Conservation (phyloP, 768 basidiomycete genomes). For the Ramaria sp. region DNA sequence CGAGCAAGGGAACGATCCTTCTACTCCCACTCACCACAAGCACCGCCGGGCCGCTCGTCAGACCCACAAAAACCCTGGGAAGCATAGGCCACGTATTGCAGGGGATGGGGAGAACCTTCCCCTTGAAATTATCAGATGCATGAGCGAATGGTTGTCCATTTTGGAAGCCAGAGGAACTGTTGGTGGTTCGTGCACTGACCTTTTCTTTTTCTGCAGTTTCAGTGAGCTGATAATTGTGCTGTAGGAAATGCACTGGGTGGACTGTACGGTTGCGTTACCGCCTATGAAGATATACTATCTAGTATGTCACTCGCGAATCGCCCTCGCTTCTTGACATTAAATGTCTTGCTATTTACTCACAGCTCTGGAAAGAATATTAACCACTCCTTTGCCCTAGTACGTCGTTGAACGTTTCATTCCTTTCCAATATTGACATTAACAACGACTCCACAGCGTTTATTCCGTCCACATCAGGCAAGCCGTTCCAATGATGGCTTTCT, state of each 20-base stretch:
- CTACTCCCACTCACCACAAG: background rate
- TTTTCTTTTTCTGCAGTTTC: conserved; percentile 5
- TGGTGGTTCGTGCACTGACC: conserved; percentile 27
- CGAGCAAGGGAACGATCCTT: background rate
- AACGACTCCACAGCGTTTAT: conserved; percentile 34
- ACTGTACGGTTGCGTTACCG: conserved; percentile 37
- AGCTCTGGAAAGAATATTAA: conserved; percentile 51
- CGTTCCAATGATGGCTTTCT: conserved; percentile 18
- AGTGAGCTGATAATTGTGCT: background rate
- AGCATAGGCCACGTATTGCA: conserved; percentile 23
- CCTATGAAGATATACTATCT: conserved; percentile 42
- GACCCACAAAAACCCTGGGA: conserved; percentile 10
- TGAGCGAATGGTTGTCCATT: conserved; percentile 49
- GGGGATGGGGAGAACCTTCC: conserved; percentile 46
- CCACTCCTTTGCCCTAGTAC: conserved; percentile 56
- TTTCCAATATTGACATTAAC: background rate
- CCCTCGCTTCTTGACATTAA: background rate
- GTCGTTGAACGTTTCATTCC: conserved; percentile 17
- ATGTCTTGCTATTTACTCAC: conserved; percentile 2
- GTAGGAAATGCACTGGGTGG: conserved; percentile 38
- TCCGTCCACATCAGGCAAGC: conserved; percentile 47
- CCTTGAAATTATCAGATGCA: conserved; percentile 39
- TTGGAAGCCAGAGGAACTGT: conserved; percentile 50
- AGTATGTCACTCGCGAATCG: conserved; percentile 21
- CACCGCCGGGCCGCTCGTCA: conserved; percentile 1